These are phyloP conservation scores for Hygrophorus russula DNA, from an alignment of 768 basidiomycete genomes.

Conservation along the genomic window DNA sequence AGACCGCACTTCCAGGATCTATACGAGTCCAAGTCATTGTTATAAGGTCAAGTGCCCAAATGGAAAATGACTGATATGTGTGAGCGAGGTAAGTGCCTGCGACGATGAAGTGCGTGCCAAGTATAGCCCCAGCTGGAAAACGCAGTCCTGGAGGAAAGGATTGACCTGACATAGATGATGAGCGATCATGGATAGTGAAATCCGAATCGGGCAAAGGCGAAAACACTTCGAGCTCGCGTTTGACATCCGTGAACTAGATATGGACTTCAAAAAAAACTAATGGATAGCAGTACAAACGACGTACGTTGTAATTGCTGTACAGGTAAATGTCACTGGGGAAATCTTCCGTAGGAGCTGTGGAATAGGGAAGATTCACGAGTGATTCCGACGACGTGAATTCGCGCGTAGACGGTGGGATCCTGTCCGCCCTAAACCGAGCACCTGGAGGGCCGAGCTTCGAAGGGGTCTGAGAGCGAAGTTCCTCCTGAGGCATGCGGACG, in stretches of 20 bases:
- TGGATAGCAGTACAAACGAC: slow-evolving; percentile 15
- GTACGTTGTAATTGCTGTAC: slow-evolving; percentile 93
- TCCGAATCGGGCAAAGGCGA: slow-evolving; percentile 66
- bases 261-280: slow-evolving; percentile 7
- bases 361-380: slow-evolving; percentile 67
- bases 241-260: slow-evolving; percentile 81
- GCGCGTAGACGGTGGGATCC: slow-evolving; percentile 24
- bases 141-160: slow-evolving; percentile 89
- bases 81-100: slow-evolving; percentile 95
- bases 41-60: slow-evolving; percentile 87
- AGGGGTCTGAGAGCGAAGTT: slow-evolving; percentile 30
- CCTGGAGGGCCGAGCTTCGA: slow-evolving; percentile 44
- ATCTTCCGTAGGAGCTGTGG: slow-evolving; percentile 57
- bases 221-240: slow-evolving; percentile 89
- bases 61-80: slow-evolving; percentile 88
- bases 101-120: slow-evolving; percentile 86
- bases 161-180: slow-evolving; percentile 66
- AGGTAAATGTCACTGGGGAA: slow-evolving; percentile 80
- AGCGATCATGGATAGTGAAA: slow-evolving; percentile 74
- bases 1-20: slow-evolving; percentile 78
- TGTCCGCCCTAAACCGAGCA: slow-evolving; percentile 44
- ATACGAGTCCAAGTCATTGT: slow-evolving; percentile 81
- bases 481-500: slow-evolving; percentile 62
- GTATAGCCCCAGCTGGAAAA: slow-evolving; percentile 89
- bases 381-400: slow-evolving; percentile 49